Evolutionary conservation across 768 basidiomycete genomes (phyloP).

Genomic region (Pulveroboletus sp.): DNA sequence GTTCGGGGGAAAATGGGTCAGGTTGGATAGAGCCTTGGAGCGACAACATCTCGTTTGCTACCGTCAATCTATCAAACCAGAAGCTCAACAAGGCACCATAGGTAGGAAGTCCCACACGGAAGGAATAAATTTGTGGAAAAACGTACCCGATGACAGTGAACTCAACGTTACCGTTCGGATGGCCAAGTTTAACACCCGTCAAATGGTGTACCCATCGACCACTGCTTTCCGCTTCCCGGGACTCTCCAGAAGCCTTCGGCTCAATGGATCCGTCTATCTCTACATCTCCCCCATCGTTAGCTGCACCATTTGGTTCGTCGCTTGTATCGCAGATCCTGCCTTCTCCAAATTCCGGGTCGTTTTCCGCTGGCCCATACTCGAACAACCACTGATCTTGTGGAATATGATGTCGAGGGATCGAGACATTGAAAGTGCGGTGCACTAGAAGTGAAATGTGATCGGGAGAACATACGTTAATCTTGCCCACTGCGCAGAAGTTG

Average conservation of each 20-base stretch:
- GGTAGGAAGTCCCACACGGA: not conserved
- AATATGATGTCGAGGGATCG: slow-evolving; percentile 90
- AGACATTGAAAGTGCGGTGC: slow-evolving; percentile 91
- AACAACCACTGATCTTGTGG: slow-evolving; percentile 78
- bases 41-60: slow-evolving; percentile 93
- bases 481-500: slow-evolving; percentile 55
- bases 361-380: slow-evolving; percentile 79
- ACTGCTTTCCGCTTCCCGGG: slow-evolving; percentile 40
- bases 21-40: slow-evolving; percentile 77
- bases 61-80: slow-evolving; percentile 55
- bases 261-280: slow-evolving; percentile 11
- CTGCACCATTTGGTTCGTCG: slow-evolving; percentile 8
- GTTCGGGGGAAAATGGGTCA: slow-evolving; percentile 68
- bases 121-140: not conserved
- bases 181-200: slow-evolving; percentile 69
- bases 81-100: slow-evolving; percentile 3
- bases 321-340: slow-evolving; percentile 27
- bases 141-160: slow-evolving; percentile 83
- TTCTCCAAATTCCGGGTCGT: slow-evolving; percentile 66
- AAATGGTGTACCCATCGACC: slow-evolving; percentile 79
- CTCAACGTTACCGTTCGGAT: slow-evolving; percentile 58
- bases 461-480: slow-evolving; percentile 82
- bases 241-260: slow-evolving; percentile 9
- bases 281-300: not conserved
- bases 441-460: slow-evolving; percentile 89